Percentiles rank a stretch among this genome's conserved stretches.
These are phyloP conservation scores for Mortierella sp. DNA, from an alignment of 371 early-diverging fungal species.

Conservation along the genomic window DNA sequence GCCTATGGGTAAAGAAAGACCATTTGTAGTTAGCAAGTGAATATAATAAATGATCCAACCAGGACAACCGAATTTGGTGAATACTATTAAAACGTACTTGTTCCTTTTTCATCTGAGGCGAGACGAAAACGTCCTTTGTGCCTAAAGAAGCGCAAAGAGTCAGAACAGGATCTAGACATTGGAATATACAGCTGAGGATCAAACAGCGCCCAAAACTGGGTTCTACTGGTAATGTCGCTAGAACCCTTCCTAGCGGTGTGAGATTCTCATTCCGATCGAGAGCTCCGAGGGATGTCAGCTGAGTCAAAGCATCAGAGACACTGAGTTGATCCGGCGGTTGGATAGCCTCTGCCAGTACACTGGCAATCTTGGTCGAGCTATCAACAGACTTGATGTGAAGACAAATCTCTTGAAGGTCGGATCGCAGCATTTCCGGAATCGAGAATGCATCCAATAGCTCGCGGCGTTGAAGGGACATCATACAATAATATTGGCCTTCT, in stretches of 20 bases:
- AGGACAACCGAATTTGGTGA: not conserved
- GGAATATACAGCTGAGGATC: slow-evolving; percentile 67
- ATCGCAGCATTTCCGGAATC: slow-evolving; percentile 76
- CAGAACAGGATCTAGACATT: slow-evolving; percentile 70
- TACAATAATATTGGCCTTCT: slow-evolving; percentile 73
- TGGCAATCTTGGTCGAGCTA: slow-evolving; percentile 56
- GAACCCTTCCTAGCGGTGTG: slow-evolving; percentile 73
- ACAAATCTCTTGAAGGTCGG: slow-evolving; percentile 79
- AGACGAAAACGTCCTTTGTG: slow-evolving; percentile 48
- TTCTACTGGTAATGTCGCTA: slow-evolving; percentile 78
- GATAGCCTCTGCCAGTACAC: slow-evolving; percentile 61
- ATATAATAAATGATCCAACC: not conserved
- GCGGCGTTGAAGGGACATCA: slow-evolving; percentile 62
- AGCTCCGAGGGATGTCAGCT: slow-evolving; percentile 63
- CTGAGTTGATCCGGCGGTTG: slow-evolving; percentile 71
- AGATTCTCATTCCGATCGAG: slow-evolving; percentile 64
- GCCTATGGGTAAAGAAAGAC: slow-evolving; percentile 33
- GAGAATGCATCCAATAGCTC: slow-evolving; percentile 58
- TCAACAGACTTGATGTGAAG: slow-evolving; percentile 71
- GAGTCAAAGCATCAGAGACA: slow-evolving; percentile 60
- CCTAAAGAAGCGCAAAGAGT: slow-evolving; percentile 56
- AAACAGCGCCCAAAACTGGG: slow-evolving; percentile 79
- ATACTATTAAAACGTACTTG: slow-evolving; percentile 27
- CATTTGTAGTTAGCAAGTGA: too few relatives aligned
- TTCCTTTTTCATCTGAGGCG: slow-evolving; percentile 44